A percentile compares a stretch with the other conserved stretches of the same genome.
These are phyloP conservation scores for Sordaria brevicollis DNA, from an alignment of 495 filamentous ascomycete genomes.

Conservation along the genomic window DNA sequence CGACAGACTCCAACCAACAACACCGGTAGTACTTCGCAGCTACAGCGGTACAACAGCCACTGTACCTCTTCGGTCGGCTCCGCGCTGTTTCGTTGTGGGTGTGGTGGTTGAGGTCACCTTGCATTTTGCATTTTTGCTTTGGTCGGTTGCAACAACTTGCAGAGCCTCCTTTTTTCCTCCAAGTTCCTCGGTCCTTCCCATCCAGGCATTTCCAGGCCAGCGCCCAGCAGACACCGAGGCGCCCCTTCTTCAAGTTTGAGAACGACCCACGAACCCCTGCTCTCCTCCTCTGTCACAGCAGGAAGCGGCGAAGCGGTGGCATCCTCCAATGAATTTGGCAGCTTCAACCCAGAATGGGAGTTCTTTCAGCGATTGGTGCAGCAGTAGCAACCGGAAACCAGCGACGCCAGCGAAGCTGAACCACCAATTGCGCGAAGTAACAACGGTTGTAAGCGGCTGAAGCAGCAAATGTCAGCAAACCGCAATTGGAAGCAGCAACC, in stretches of 20 bases:
- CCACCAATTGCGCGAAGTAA: not conserved
- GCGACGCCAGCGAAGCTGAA: not conserved
- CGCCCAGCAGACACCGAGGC: too few species aligned
- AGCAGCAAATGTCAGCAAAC: not conserved
- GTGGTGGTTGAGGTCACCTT: not conserved
- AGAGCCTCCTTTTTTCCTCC: not conserved
- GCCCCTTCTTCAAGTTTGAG: too few species aligned
- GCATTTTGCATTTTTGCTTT: not conserved
- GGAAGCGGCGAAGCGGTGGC: not conserved
- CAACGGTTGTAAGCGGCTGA: not conserved
- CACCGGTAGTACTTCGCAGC: too few species aligned
- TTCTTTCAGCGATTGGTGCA: not conserved
- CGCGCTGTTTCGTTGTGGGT: not conserved
- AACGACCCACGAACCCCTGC: not conserved
- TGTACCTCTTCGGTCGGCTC: not conserved
- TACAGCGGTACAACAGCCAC: not conserved
- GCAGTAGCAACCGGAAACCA: too few species aligned
- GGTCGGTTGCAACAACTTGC: not conserved
- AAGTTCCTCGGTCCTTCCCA: not conserved
- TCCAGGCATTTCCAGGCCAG: not conserved
- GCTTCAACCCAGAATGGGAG: not conserved
- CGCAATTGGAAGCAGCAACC: not conserved
- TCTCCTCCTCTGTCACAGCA: not conserved
- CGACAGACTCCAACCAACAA: not conserved
- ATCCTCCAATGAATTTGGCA: not conserved